Evolutionary conservation across 2,329 filamentous ascomycete species (phyloP), one percentile per base, ranked within the genome.

Genomic region (Colletotrichum zoysiae): DNA sequence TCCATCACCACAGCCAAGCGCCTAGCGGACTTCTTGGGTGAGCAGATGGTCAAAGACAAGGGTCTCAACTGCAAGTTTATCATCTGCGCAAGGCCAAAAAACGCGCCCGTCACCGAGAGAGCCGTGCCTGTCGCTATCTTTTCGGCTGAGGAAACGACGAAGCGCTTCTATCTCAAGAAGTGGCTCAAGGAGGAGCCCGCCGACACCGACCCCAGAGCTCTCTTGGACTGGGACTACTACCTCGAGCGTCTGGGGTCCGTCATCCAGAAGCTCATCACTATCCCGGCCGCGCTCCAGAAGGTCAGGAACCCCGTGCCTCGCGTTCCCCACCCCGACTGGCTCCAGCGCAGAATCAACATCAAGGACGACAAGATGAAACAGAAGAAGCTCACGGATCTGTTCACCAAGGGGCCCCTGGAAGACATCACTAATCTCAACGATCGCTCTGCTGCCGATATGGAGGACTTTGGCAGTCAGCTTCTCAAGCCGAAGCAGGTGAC

Each of bases 61-160:
- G 96, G 96, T 4, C 82, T 99, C 76, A 99, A 99, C 84, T 99
- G 96, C 91, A 98, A 98, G 83, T 99, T 98, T 82, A 98, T 99
- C 80, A 98, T 99, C 78, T 97, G 95, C 63, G 89, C 94, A 18
- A 90, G 89, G 74, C 96, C 96, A 5, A 93, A 91, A 78, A 93
- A 93, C 78, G 94, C 95, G 0, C 95, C 96, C 1, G 95, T 99
- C 73, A 99, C 96, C 0, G 97, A 99, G 76, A 89, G 96, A 77
- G 96, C 96, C 30, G 89, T 99, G 71, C 96, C 96, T 0, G 95
- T 99, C 6, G 95, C 96, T 26, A 99, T 99, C 73, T 98, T 99
- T 82, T 98, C 96, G 0, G 95, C 96, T 0, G 95, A 98, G 67
- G 91, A 95, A 68, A 89, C 90, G 7, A 92, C 97, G 69, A 98